Evolutionary conservation across 2,329 filamentous ascomycete genomes (phyloP).

Genomic region (Westerdykella sp.): DNA sequence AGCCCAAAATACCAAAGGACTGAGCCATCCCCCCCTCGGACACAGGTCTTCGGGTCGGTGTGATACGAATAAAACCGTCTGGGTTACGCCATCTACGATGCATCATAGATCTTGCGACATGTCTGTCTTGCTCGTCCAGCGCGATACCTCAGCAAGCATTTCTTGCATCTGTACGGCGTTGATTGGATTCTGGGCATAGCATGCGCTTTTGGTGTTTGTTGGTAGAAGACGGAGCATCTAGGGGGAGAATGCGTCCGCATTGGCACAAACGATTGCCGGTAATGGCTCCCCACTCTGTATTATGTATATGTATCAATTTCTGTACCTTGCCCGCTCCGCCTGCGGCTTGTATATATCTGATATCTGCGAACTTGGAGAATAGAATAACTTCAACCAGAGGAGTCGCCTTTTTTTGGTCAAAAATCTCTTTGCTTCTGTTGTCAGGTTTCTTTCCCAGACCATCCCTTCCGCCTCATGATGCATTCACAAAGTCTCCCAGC

Average conservation of each 20-base stretch:
- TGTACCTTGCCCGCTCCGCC: too few relatives aligned
- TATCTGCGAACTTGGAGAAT: too few relatives aligned
- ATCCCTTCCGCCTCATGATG: too few relatives aligned
- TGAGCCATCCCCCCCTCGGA: slow-evolving; percentile 8
- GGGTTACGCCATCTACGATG: neutral
- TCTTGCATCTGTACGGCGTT: slow-evolving; percentile 21
- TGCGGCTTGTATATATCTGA: too few relatives aligned
- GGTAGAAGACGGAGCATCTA: too few relatives aligned
- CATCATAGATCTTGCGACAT: neutral
- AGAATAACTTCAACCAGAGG: too few relatives aligned
- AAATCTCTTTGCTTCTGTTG: too few relatives aligned
- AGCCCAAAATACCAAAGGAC: slow-evolving; percentile 92
- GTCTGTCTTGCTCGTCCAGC: neutral
- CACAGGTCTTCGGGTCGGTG: neutral
- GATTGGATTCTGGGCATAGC: slow-evolving; percentile 14
- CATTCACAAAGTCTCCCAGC: too few relatives aligned
- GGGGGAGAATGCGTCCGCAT: neutral
- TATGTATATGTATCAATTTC: slow-evolving; percentile 5
- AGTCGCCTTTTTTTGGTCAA: too few relatives aligned
- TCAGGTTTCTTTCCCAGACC: too few relatives aligned
- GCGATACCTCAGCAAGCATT: neutral
- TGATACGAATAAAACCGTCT: neutral
- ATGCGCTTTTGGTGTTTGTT: slow-evolving; percentile 3
- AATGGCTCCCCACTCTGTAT: slow-evolving; percentile 12
- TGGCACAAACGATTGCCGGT: slow-evolving; percentile 2